Base-by-base conservation (phyloP, 805 yeast genomes). In the Kodamaea leandrae region DNA sequence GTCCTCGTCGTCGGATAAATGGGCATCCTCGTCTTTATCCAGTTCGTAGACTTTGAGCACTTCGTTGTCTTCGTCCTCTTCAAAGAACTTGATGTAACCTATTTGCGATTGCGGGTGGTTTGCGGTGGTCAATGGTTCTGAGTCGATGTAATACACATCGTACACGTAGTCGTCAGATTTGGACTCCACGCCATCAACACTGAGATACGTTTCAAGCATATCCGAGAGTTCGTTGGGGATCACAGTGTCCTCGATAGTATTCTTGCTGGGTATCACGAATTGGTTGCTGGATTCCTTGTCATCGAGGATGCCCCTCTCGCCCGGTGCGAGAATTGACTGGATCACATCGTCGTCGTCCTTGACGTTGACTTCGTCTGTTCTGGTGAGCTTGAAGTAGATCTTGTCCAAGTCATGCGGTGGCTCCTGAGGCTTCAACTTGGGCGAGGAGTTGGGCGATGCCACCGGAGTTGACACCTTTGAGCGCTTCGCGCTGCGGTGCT, bases 1-100 rank as follows among this genome's bases (percentile, higher is more conserved):
- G 55, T 86, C 95, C 47, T 85, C 91, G 52, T 86, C 88, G 49
- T 84, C 93, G 0, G 87, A 74, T 7, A 40, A 20, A 7, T 32
- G 17, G 4, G 23, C 25, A 20, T 40, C 43, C 19, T 40, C 43
- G 10, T 40, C 43, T 32, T 40, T 40, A 13, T 40, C 43, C 43
- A 40, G 43, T 32, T 37, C 40, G 16, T 61, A 51, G 2, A 57
- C 50, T 7, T 42, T 48, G 6, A 51, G 41, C 12, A 48, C 48
- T 14, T 52, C 60, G n/a, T 61, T 58, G 32, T 58, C 68, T 14
- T 71, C 78, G n/a, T 71, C 74, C 24, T 79, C 85, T 30, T 81
- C 86, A 48, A 72, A 74, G 49, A 75, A 75, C 36, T 66, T 63
- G 36, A 78, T 73, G 45, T 76, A 66, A 51, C 86, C 83, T 36